Conservation (phyloP, 129 eudicot genomes). For the Ambrosia trifida region DNA sequence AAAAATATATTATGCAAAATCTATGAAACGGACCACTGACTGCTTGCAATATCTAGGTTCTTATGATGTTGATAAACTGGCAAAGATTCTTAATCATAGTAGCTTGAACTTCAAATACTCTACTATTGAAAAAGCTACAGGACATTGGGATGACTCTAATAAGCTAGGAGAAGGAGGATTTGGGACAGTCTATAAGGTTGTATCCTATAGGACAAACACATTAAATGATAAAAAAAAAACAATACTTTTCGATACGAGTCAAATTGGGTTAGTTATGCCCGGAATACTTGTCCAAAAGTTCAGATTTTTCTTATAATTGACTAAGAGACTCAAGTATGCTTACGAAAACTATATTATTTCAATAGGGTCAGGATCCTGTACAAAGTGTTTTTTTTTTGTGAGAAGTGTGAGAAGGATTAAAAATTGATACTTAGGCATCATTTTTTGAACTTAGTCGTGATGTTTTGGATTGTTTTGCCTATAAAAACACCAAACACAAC, state of each 20-base stretch:
- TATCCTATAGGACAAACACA: background rate
- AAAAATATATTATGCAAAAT: background rate
- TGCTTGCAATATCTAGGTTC: conserved; percentile 6
- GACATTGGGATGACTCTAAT: conserved; percentile 57
- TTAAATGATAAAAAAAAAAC: too few species aligned
- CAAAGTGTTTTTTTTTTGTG: too few species aligned
- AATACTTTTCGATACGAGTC: background rate
- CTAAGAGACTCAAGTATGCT: background rate
- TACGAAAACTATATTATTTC: background rate
- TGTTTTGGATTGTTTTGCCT: too few species aligned
- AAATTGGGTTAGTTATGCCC: background rate
- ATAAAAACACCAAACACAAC: too few species aligned
- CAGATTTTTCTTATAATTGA: background rate
- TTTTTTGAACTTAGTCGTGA: too few species aligned
- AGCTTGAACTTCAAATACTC: conserved; percentile 57
- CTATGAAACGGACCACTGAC: conserved; percentile 3
- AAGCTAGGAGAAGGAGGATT: conserved; percentile 81
- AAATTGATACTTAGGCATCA: too few species aligned
- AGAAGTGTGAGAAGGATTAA: too few species aligned
- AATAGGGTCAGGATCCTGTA: too few species aligned
- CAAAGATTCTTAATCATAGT: conserved; percentile 22
- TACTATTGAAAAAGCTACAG: conserved; percentile 61
- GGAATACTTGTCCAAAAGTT: background rate
- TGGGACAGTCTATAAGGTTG: conserved; percentile 74
- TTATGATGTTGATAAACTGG: conserved; percentile 10